Conservation (phyloP, 2,329 filamentous ascomycete genomes). For the Calonectria crousiana region DNA sequence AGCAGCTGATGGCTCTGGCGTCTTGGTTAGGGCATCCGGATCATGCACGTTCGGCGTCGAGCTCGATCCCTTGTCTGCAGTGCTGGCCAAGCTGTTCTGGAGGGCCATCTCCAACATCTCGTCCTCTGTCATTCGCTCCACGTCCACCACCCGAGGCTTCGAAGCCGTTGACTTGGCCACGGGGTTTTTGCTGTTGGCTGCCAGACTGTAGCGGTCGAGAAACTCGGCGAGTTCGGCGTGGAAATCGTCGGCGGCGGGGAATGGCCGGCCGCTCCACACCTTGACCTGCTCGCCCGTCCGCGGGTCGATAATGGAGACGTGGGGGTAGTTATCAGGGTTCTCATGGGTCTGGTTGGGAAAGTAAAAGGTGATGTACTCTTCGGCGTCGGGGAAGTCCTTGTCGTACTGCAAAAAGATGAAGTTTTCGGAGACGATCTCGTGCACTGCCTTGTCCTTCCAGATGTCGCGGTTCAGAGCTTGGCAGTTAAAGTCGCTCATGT, state of each 20-base stretch:
- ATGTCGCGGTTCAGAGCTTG: constrained; percentile 94
- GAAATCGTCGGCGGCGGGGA: constrained; percentile 82
- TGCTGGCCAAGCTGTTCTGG: constrained; percentile 82
- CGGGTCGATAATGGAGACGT: constrained; percentile 95
- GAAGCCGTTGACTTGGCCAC: constrained; percentile 77
- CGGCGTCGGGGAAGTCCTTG: constrained; percentile 83
- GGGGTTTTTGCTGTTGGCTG: constrained; percentile 90
- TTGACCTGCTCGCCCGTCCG: constrained; percentile 98
- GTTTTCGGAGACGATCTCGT: constrained; percentile 86
- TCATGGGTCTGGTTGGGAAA: constrained; percentile 78
- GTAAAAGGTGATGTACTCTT: constrained; percentile 91
- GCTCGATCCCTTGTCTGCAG: constrained; percentile 49
- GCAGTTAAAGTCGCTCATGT: constrained; percentile 93
- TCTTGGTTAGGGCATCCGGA: constrained; percentile 88
- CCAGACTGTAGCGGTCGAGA: constrained; percentile 94
- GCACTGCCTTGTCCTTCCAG: constrained; percentile 89
- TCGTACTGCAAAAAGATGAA: constrained; percentile 97
- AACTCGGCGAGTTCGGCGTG: constrained; percentile 94
- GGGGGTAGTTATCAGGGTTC: constrained; percentile 90
- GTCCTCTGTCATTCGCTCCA: constrained; percentile 93
- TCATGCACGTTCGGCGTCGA: constrained; percentile 73
- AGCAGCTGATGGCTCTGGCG: constrained; percentile 57
- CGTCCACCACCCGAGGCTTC: constrained; percentile 75
- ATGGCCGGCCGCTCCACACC: constrained; percentile 88
- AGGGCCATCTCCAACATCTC: constrained; percentile 97